Evolutionary conservation across 176 grass and related monocot species (phyloP).

Genomic region (Oryza glumipatula): DNA sequence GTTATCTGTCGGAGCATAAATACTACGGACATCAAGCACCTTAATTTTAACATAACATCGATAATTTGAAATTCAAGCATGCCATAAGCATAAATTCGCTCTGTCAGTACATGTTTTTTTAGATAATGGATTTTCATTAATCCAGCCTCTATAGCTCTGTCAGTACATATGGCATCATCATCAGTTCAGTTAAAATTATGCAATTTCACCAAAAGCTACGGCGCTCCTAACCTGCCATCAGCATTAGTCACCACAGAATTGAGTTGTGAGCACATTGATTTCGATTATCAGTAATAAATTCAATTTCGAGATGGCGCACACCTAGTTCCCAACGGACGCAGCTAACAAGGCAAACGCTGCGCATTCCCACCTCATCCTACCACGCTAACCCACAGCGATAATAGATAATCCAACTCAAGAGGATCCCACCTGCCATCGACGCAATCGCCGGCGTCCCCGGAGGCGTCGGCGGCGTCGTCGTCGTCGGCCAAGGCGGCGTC

Average conservation of each 20-base stretch:
- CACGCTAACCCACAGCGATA: neutral
- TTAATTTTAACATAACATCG: neutral
- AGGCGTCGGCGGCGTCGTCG: neutral
- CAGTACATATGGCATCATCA: neutral
- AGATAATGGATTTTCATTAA: no score
- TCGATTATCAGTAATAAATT: neutral
- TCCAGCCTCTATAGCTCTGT: neutral
- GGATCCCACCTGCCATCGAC: constrained; percentile 40
- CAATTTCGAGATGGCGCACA: constrained; percentile 9
- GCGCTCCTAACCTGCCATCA: neutral
- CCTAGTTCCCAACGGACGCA: neutral
- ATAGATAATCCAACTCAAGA: neutral
- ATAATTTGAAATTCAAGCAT: neutral
- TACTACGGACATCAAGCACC: neutral
- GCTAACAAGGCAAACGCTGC: neutral
- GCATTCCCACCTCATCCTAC: constrained; percentile 26
- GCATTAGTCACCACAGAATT: neutral
- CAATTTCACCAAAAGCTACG: constrained; percentile 20
- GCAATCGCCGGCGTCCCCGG: neutral
- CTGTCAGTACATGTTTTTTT: neutral
- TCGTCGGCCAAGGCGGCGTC: neutral
- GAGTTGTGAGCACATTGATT: neutral
- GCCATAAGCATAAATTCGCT: neutral
- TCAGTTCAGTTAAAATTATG: constrained; percentile 13
- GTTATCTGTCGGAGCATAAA: neutral